Base-by-base conservation (phyloP, 352 stramenopile genomes). In the Globisporangium cystogenes region DNA sequence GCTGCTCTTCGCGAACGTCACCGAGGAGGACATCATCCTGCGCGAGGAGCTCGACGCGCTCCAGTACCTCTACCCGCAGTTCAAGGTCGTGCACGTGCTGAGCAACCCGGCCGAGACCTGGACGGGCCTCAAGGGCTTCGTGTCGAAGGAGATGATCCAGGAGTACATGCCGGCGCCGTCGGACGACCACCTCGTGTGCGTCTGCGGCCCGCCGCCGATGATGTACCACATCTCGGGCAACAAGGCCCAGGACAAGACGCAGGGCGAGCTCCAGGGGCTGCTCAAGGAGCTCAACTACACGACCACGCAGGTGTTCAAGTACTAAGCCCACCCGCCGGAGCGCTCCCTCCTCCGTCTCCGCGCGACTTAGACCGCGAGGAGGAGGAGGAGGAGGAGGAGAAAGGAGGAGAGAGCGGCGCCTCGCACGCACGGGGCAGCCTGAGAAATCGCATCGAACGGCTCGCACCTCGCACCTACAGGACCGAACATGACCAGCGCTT, bases 141-240 rank as follows among this genome's bases (percentile, higher is more conserved):
- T 97, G 23, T 75, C 74, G 55, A 86, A 88, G 64, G 79, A 94
- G 41, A 90, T 96, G 71, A 66, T 96, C 55, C 54, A 92, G 59
- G 69, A 86, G 41, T 72, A 83, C 67, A 86, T 97, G 51, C 87
- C 88, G 0, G 65, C 59, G 40, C 82, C 88, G 12, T 83, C 77
- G 14, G 68, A 91, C 29, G 83, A 96, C 27, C 62, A 82, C 61
- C 63, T 96, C 24, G 71, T 97, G 29, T 92, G 87, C 39, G 85
- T 97, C 48, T 97, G 88, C 60, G 90, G 90, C 15, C 90, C 90
- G 21, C 87, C 79, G 12, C 75, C 82, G 20, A 93, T 97, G 76
- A 95, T 96, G 86, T 86, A 93, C 67, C 77, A 91, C 57, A 59
- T 96, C 46, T 96, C 80, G 39, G 86, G 87, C 48, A 72, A 90